Evolutionary conservation across 2,329 filamentous ascomycete genomes (phyloP), one percentile per base, ranked within the genome.

Genomic region (Fusarium poae): DNA sequence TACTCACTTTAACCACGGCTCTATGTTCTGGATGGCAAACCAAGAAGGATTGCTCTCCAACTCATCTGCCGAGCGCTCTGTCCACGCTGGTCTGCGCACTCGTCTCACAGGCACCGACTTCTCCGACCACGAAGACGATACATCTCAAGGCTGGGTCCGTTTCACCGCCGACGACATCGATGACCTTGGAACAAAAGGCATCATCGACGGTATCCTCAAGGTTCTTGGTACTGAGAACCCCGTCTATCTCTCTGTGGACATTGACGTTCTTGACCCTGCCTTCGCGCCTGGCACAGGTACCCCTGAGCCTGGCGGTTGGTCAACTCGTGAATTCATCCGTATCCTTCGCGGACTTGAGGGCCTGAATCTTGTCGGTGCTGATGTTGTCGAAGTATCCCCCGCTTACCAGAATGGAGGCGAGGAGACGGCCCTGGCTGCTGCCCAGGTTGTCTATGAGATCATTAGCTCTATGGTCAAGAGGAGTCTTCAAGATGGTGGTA

Each of bases 261-360:
- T 97, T 72, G 93, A 97, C 75, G 94, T 92, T 1, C 83, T 97
- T 5, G 93, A 97, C 76, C 93, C 94, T 0, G 80, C 79, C 10
- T 80, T 82, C 53, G 80, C 80, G 3, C 92, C 93, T 0, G 92
- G 91, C 3, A 97, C 93, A 0, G 94, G 94, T 2, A 97, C 94
- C 0, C 94, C 94, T 0, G 94, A 97, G 82, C 91, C 93, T 0
- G 94, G 94, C 59, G 94, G 94, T 37, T 97, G 94, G 94, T 96
- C 92, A 8, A 97, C 92, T 21, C 84, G 94, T 52, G 94, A 97
- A 82, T 83, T 97, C 72, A 95, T 97, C 68, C 84, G 91, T 15
- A 93, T 97, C 60, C 79, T 97, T 76, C 84, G 93, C 32, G 93
- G 92, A 1, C 86, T 97, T 42, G 94, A 97, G 81, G 87, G 84